A percentile compares a stretch with the other conserved stretches of the same genome.
Evolutionary conservation across 257 asterid species (phyloP).

Genomic region (Capsicum rhomboideum): DNA sequence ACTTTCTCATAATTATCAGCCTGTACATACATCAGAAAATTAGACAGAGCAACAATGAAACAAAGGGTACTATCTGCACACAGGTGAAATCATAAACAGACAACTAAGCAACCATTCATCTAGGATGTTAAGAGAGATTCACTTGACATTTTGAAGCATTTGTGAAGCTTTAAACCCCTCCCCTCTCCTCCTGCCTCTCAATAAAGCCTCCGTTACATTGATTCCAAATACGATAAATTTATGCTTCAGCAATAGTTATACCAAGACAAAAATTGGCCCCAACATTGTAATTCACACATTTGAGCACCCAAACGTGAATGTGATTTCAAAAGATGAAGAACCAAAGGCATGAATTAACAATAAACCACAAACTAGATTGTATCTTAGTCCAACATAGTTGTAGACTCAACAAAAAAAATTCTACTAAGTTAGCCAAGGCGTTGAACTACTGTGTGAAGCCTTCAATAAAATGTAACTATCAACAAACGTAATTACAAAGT

Average conservation of each 20-base stretch:
- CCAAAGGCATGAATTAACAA: not conserved
- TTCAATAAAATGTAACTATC: not conserved
- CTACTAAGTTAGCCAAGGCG: not conserved
- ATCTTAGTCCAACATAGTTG: not conserved
- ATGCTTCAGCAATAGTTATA: not conserved
- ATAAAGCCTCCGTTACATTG: not conserved
- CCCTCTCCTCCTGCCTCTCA: not conserved
- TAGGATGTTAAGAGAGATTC: not conserved
- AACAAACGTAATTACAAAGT: not conserved
- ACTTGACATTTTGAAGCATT: not conserved
- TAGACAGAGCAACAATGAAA: not conserved
- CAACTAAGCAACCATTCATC: not conserved
- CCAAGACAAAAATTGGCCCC: not conserved
- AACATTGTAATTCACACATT: not conserved
- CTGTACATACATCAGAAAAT: constrained; percentile 26
- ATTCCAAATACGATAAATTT: not conserved
- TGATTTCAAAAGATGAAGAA: not conserved
- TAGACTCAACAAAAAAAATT: not conserved
- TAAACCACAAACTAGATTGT: not conserved
- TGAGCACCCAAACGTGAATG: not conserved
- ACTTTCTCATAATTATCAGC: constrained; percentile 89
- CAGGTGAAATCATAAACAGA: not conserved
- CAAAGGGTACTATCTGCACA: not conserved
- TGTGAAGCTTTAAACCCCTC: not conserved
- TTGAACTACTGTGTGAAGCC: not conserved